phyloP scores from a whole-genome alignment of 2,329 filamentous ascomycete genomes.

The Aspergillus piperis region DNA sequence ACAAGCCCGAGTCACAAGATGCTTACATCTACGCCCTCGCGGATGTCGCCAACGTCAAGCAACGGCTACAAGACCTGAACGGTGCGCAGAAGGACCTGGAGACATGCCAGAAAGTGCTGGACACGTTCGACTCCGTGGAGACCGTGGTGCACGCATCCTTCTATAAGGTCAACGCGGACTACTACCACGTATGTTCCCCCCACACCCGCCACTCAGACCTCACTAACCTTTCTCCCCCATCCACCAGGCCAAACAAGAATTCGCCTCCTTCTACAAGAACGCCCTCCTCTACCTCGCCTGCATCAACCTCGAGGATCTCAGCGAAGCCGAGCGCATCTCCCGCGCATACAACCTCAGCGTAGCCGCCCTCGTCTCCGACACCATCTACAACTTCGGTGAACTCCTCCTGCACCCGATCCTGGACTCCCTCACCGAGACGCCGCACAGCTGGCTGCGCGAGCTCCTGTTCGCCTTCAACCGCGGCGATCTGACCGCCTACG shows the following conservation, averaged over 20 bases:
- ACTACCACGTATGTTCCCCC: constrained; percentile 69
- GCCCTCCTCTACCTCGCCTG: constrained; percentile 97
- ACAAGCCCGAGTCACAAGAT: constrained; percentile 91
- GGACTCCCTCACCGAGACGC: constrained; percentile 73
- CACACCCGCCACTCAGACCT: not conserved
- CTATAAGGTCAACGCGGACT: constrained; percentile 92
- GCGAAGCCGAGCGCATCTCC: constrained; percentile 71
- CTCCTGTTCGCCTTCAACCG: constrained; percentile 98
- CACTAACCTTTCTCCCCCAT: not conserved
- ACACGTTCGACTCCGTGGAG: constrained; percentile 92
- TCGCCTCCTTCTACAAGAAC: constrained; percentile 95
- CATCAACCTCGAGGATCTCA: constrained; percentile 77
- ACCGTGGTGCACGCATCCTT: constrained; percentile 94
- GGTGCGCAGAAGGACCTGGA: constrained; percentile 84
- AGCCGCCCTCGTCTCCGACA: constrained; percentile 87
- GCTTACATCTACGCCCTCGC: constrained; percentile 93
- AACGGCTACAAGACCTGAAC: constrained; percentile 76
- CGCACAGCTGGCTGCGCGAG: constrained; percentile 85
- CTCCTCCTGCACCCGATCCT: constrained; percentile 96
- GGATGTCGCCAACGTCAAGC: constrained; percentile 82
- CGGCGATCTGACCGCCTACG: constrained; percentile 85
- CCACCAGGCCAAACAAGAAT: constrained; percentile 74
- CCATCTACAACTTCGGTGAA: constrained; percentile 99
- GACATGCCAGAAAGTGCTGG: constrained; percentile 81
- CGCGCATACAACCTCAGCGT: constrained; percentile 92